phyloP scores from a whole-genome alignment of 192 early-diverging fungal genomes.

The Jimgerdemannia lactiflua region DNA sequence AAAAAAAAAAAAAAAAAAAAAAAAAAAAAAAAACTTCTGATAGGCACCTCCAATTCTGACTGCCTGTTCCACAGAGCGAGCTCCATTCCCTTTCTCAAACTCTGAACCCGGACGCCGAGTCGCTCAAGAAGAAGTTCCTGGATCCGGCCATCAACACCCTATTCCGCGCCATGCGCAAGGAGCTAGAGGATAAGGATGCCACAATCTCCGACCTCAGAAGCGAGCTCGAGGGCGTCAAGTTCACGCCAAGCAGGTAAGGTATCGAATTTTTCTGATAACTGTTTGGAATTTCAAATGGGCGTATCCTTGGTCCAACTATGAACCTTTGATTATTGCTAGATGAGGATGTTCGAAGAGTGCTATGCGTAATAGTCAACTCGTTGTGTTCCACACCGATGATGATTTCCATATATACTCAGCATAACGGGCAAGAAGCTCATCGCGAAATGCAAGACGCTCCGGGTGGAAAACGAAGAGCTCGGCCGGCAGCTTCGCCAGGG shows the following conservation, averaged over 20 bases:
- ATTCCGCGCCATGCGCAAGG: constrained; percentile 24
- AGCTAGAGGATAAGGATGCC: constrained; percentile 22
- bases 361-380: too few species aligned
- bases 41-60: not conserved
- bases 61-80: not conserved
- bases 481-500: constrained; percentile 26
- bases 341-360: too few species aligned
- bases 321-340: too few species aligned
- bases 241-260: constrained; percentile 19
- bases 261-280: not conserved
- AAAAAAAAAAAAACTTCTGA: too few species aligned
- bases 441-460: constrained; percentile 17
- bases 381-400: not conserved
- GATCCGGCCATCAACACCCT: constrained; percentile 26
- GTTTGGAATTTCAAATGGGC: not conserved
- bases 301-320: too few species aligned
- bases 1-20: too few species aligned
- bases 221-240: constrained; percentile 22
- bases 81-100: not conserved
- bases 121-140: constrained; percentile 9
- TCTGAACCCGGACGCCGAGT: not conserved
- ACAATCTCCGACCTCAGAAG: constrained; percentile 13
- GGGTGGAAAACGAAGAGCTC: constrained; percentile 27
- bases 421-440: constrained; percentile 21
- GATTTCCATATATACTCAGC: not conserved